A percentile compares a stretch with the other conserved stretches of the same genome.
Evolutionary conservation across 108 stramenopile species (phyloP).

Genomic region (Pseudonitzschia delicatissima): DNA sequence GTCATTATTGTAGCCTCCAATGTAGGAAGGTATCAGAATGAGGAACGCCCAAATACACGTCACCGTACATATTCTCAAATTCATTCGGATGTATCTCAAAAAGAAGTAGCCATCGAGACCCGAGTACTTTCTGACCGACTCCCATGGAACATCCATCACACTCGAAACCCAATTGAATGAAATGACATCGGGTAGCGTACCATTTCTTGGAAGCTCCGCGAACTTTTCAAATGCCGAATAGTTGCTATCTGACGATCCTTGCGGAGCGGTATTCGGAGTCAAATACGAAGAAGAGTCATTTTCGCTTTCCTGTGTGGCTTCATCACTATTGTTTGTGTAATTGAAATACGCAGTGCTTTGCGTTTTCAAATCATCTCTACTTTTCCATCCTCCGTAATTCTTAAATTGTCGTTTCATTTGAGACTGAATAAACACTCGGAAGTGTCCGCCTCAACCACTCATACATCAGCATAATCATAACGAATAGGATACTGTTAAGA

Average conservation of each 20-base stretch:
- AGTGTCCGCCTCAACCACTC: conserved; percentile 64
- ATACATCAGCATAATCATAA: conserved; percentile 61
- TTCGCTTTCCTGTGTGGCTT: not conserved
- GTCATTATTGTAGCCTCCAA: conserved; percentile 49
- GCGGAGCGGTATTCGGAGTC: conserved; percentile 1
- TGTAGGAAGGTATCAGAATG: conserved; percentile 71
- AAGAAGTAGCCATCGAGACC: conserved; percentile 94
- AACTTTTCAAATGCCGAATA: conserved; percentile 7
- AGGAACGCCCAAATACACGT: conserved; percentile 75
- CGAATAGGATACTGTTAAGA: conserved; percentile 65
- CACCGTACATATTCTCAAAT: conserved; percentile 73
- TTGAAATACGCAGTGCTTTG: not conserved
- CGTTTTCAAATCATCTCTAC: not conserved
- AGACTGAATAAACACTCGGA: conserved; percentile 69
- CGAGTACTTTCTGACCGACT: conserved; percentile 55
- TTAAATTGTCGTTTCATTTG: conserved; percentile 44
- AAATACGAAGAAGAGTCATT: conserved; percentile 9
- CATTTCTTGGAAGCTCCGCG: not conserved
- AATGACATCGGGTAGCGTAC: conserved; percentile 30
- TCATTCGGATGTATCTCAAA: conserved; percentile 83
- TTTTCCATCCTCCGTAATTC: conserved; percentile 10
- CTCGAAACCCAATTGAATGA: conserved; percentile 75
- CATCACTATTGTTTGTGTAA: not conserved
- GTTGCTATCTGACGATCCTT: conserved; percentile 1
- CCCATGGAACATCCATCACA: conserved; percentile 69